A percentile compares a stretch with the other conserved stretches of the same genome.
phyloP scores from a whole-genome alignment of 768 basidiomycete genomes.

The Russula griseocarnosa region DNA sequence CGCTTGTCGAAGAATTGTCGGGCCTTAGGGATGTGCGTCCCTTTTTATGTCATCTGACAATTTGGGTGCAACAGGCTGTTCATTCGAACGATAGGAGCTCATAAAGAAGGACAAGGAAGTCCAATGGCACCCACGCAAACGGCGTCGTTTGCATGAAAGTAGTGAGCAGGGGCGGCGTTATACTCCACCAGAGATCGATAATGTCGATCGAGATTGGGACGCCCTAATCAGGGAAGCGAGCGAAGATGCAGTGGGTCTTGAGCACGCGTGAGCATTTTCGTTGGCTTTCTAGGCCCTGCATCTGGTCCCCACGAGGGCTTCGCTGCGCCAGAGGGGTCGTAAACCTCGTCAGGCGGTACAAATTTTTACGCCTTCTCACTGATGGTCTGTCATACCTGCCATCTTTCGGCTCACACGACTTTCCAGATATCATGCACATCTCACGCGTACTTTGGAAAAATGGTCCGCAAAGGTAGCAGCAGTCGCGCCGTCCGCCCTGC shows the following conservation, averaged over 20 bases:
- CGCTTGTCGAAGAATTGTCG: constrained; percentile 63
- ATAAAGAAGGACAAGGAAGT: constrained; percentile 16
- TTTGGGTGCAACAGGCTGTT: constrained; percentile 10
- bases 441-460: constrained; percentile 77
- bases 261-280: constrained; percentile 32
- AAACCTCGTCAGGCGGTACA: constrained; percentile 3
- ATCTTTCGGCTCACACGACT: constrained; percentile 18
- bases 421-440: constrained; percentile 59
- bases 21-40: constrained; percentile 60
- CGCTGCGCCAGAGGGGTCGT: not conserved
- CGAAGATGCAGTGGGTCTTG: constrained; percentile 24
- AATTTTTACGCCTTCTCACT: constrained; percentile 32
- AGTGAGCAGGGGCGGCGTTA: constrained; percentile 20
- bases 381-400: not conserved
- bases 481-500: constrained; percentile 73
- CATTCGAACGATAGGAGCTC: constrained; percentile 20
- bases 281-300: constrained; percentile 30
- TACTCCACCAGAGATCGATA: constrained; percentile 24
- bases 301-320: constrained; percentile 4
- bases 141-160: constrained; percentile 23
- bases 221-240: constrained; percentile 23
- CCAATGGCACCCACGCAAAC: constrained; percentile 24
- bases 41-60: constrained; percentile 13
- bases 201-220: constrained; percentile 26
- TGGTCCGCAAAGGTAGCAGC: constrained; percentile 97